Evolutionary conservation across 345 rosid species (phyloP), one percentile per base, ranked within the genome.

Genomic region (Cardamine chenopodiifolia): DNA sequence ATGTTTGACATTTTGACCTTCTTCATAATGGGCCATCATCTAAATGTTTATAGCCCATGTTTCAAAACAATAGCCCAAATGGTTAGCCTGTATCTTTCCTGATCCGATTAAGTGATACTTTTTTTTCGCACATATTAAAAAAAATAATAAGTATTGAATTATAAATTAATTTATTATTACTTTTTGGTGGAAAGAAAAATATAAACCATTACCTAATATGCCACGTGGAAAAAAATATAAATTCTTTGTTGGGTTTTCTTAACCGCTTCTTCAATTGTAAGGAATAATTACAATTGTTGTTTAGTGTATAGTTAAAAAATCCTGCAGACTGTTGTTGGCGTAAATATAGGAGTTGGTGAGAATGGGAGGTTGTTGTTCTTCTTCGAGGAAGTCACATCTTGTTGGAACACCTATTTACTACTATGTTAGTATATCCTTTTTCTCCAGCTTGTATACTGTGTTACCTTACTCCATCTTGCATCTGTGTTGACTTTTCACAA

Each of bases 301-400:
- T 70, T 34, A 4, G 14, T 70, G n/a, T 23, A n/a, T 49, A 66
- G 17, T 40, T 17, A 35, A 55, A 70, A 18, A 19, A 14, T 62
- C 23, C 9, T 45, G 49, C 45, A 17, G 78, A 64, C 6, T 25
- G 19, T 68, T 15, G 40, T 12, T 53, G 18, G 61, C 54, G 13
- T 67, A 42, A 49, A 22, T 49, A 34, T n/a, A 18, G 4, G 8
- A 40, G 47, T 3, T 67, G 19, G 69, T 68, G 64, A 57, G 61
- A 42, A 92, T 92, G 98, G 98, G 98, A 83, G 98, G 93, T 68
- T 92, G 96, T 78, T 90, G 96, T 78, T 88, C 88, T 81, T 90
- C 97, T 76, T 84, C 95, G 26, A 82, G 89, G 71, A 87, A 86
- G 67, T 79, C 94, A 37, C 92, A 88, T 84, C 82, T 92, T 22